Evolutionary conservation across 768 basidiomycete species (phyloP).

Genomic region (Tricholoma furcatifolium): DNA sequence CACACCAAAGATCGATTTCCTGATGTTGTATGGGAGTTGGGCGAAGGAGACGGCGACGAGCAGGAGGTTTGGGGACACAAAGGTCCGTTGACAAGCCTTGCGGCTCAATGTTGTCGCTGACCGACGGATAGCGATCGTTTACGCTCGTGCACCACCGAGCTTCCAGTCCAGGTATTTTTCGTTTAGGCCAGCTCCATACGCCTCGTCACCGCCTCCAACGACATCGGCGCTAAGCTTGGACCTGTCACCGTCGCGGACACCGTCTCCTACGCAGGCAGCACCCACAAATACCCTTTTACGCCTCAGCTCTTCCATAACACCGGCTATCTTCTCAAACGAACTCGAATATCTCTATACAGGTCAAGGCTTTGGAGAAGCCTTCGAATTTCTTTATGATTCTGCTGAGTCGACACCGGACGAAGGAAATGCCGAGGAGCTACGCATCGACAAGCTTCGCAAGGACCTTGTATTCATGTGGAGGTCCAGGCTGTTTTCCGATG

Average conservation of each 20-base stretch:
- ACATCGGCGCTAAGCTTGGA: conserved; percentile 63
- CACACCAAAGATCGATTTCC: conserved; percentile 89
- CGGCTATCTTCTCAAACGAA: conserved; percentile 83
- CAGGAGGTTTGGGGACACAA: conserved; percentile 92
- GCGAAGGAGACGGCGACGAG: conserved; percentile 45
- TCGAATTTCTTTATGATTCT: conserved; percentile 83
- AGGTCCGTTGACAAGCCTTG: conserved; percentile 44
- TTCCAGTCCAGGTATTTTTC: conserved; percentile 91
- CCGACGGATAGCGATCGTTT: conserved; percentile 66
- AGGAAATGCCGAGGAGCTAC: conserved; percentile 42
- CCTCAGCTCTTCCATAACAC: conserved; percentile 66
- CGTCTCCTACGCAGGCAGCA: conserved; percentile 36
- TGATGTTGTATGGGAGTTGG: conserved; percentile 93
- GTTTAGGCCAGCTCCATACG: conserved; percentile 53
- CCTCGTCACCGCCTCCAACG: conserved; percentile 49
- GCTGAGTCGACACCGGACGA: conserved; percentile 50
- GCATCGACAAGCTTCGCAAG: conserved; percentile 85
- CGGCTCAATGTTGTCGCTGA: background rate
- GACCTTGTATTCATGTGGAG: conserved; percentile 98
- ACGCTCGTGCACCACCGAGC: conserved; percentile 88
- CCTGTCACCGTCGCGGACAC: conserved; percentile 36
- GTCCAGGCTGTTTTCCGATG: conserved; percentile 89
- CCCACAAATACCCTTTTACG: conserved; percentile 51
- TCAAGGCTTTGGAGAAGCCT: conserved; percentile 83
- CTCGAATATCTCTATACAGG: conserved; percentile 96